Conservation (phyloP, 345 rosid genomes). For the Aquilaria yunnanensis region DNA sequence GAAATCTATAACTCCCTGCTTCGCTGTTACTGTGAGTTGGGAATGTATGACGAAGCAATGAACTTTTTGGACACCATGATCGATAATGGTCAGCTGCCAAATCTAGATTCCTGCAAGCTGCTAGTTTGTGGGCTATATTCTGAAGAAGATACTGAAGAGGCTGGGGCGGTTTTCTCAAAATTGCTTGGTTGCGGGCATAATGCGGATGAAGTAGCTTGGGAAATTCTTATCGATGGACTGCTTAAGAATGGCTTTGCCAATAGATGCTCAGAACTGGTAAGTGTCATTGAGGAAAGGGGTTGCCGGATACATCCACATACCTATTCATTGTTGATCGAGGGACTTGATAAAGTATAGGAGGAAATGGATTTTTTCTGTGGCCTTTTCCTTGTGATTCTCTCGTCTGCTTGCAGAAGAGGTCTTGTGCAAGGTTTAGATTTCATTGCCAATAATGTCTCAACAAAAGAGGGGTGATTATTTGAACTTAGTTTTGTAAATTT, state of each 20-base stretch:
- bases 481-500: neutral
- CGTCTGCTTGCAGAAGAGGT: too few species aligned
- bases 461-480: too few species aligned
- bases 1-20: conserved; percentile 52
- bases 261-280: conserved; percentile 53
- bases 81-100: conserved; percentile 52
- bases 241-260: conserved; percentile 51
- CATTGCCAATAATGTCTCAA: too few species aligned
- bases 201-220: conserved; percentile 82
- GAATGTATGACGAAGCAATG: conserved; percentile 44
- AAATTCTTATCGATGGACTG: conserved; percentile 70
- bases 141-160: conserved; percentile 48
- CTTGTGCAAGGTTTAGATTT: too few species aligned
- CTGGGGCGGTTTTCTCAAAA: conserved; percentile 35
- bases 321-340: conserved; percentile 51
- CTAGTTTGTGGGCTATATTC: conserved; percentile 61
- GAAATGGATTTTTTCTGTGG: neutral
- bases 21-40: conserved; percentile 48
- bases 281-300: conserved; percentile 57
- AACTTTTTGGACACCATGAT: conserved; percentile 50
- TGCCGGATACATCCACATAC: conserved; percentile 60
- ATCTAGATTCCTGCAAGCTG: conserved; percentile 55
- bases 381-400: conserved; percentile 2
- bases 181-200: conserved; percentile 59
- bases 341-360: conserved; percentile 38